Conservation (phyloP, 257 asterid genomes). For the Rehmannia glutinosa region DNA sequence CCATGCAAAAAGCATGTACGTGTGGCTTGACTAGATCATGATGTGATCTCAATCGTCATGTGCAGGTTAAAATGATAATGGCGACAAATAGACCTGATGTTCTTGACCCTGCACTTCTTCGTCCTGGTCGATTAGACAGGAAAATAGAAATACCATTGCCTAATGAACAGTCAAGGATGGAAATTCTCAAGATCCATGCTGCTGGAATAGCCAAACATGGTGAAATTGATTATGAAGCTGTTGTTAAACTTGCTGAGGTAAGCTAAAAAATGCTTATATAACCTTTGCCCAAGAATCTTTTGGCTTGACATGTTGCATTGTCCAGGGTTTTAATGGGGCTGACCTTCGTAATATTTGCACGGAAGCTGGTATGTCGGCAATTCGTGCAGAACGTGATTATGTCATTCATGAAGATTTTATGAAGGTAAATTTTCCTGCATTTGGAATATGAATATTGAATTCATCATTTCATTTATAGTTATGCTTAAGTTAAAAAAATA, state of each 20-base stretch:
- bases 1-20: not conserved
- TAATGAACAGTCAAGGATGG: constrained; percentile 92
- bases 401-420: constrained; percentile 98
- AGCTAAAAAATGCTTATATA: constrained; percentile 15
- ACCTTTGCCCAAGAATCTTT: not conserved
- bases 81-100: constrained; percentile 97
- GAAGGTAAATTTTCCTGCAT: constrained; percentile 49
- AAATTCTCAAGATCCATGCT: constrained; percentile 90
- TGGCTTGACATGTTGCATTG: not conserved
- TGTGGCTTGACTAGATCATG: not conserved
- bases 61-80: constrained; percentile 96
- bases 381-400: constrained; percentile 94
- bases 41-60: constrained; percentile 5
- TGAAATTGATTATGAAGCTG: constrained; percentile 95
- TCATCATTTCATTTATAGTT: not conserved
- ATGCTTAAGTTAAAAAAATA: not conserved
- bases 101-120: constrained; percentile 95
- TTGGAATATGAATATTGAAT: not conserved
- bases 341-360: constrained; percentile 96
- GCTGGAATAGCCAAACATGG: constrained; percentile 97
- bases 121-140: constrained; percentile 94
- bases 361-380: constrained; percentile 95
- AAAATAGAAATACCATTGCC: constrained; percentile 96
- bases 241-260: constrained; percentile 95
- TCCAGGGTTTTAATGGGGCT: constrained; percentile 94